A percentile compares a stretch with the other conserved stretches of the same genome.
Conservation (phyloP, 1,284 basidiomycete species). For the Rhodotorula mucilaginosa region DNA sequence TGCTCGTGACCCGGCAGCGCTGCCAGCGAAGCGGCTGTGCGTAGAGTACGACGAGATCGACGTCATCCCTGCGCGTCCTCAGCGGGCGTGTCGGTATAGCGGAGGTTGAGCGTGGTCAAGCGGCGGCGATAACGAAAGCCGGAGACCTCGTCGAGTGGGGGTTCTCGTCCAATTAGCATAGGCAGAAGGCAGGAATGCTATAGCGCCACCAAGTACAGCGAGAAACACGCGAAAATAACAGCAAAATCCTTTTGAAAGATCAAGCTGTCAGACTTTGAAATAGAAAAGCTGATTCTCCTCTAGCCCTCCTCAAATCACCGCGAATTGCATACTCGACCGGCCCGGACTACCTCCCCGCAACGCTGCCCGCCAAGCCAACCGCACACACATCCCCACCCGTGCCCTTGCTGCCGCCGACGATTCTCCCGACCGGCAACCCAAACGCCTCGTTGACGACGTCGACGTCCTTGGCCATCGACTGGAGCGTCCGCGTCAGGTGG, state of each 20-base stretch:
- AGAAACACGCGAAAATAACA: too few relatives aligned
- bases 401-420: constrained; percentile 10
- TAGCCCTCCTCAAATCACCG: too few relatives aligned
- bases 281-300: not conserved
- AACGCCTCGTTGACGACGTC: constrained; percentile 36
- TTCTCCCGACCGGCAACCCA: constrained; percentile 11
- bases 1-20: constrained; percentile 3
- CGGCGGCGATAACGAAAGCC: too few relatives aligned
- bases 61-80: not conserved
- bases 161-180: too few relatives aligned
- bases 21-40: not conserved
- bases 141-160: too few relatives aligned
- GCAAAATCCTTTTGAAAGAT: not conserved
- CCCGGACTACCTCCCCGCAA: not conserved
- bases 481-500: constrained; percentile 33
- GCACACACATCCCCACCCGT: constrained; percentile 43
- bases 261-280: not conserved
- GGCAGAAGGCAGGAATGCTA: too few relatives aligned
- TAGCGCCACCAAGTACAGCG: too few relatives aligned
- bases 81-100: not conserved
- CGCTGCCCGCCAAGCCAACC: not conserved
- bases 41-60: constrained; percentile 10
- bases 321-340: not conserved
- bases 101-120: not conserved
- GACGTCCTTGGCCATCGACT: constrained; percentile 20